Conservation (phyloP, 2,329 filamentous ascomycete genomes). For the Sphaerostilbella broomeana region DNA sequence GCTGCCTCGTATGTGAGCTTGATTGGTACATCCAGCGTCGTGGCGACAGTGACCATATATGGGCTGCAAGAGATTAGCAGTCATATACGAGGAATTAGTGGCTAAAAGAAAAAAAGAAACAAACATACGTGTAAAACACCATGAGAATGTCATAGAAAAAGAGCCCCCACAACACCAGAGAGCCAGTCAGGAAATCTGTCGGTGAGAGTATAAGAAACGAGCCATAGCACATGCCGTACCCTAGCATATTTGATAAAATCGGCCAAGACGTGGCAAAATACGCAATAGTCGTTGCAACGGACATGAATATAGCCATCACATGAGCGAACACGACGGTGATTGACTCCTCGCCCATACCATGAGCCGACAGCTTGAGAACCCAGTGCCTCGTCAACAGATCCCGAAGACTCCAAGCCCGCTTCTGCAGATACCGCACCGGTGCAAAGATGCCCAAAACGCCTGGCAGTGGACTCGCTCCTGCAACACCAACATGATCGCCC, state of each 20-base stretch:
- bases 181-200: slow-evolving; percentile 78
- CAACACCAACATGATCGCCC: slow-evolving; percentile 15
- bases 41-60: slow-evolving; percentile 83
- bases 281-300: slow-evolving; percentile 47
- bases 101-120: neutral
- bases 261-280: slow-evolving; percentile 60
- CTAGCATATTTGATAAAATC: slow-evolving; percentile 74
- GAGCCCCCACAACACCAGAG: slow-evolving; percentile 66
- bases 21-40: slow-evolving; percentile 82
- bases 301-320: slow-evolving; percentile 48
- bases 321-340: slow-evolving; percentile 50
- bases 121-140: slow-evolving; percentile 70
- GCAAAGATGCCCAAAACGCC: slow-evolving; percentile 30
- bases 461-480: slow-evolving; percentile 25
- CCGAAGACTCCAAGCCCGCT: slow-evolving; percentile 43
- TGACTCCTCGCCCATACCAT: slow-evolving; percentile 42
- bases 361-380: slow-evolving; percentile 43
- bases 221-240: slow-evolving; percentile 79
- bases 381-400: slow-evolving; percentile 45
- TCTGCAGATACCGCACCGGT: slow-evolving; percentile 16
- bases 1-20: slow-evolving; percentile 73
- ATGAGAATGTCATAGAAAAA: slow-evolving; percentile 96
- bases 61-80: slow-evolving; percentile 42
- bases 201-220: slow-evolving; percentile 80
- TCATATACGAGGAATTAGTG: too few species aligned